Percentiles rank a stretch among this genome's conserved stretches.
Conservation (phyloP, 805 yeast genomes). For the Myxozyma mucilagina region DNA sequence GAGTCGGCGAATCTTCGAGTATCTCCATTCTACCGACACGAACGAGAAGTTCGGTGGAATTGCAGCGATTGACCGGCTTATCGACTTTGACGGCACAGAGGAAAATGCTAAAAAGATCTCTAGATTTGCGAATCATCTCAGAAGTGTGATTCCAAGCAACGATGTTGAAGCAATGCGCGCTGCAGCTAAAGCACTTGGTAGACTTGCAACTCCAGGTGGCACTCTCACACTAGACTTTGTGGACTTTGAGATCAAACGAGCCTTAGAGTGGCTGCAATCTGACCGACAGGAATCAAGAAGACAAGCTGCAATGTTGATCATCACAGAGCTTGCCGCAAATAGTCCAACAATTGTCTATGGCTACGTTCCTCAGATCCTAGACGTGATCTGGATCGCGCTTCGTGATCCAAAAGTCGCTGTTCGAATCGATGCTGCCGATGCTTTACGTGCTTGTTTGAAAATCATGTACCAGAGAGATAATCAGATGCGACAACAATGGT, state of each 20-base stretch:
- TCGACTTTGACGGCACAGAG: conserved; percentile 77
- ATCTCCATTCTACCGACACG: conserved; percentile 72
- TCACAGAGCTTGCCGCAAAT: conserved; percentile 79
- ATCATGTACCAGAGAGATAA: conserved; percentile 79
- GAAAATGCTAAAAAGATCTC: conserved; percentile 88
- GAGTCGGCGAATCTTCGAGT: conserved; percentile 81
- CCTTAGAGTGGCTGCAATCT: conserved; percentile 88
- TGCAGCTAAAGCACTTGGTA: conserved; percentile 86
- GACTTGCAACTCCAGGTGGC: conserved; percentile 85
- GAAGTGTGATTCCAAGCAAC: conserved; percentile 75
- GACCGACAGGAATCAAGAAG: conserved; percentile 70
- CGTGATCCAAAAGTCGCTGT: conserved; percentile 75
- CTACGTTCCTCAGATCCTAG: conserved; percentile 74
- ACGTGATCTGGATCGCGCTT: conserved; percentile 83
- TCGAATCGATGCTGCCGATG: conserved; percentile 79
- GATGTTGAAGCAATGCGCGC: conserved; percentile 82
- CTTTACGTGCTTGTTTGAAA: conserved; percentile 72
- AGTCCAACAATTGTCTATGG: conserved; percentile 82
- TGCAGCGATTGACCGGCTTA: conserved; percentile 82
- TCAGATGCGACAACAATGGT: conserved; percentile 72
- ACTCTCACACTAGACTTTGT: conserved; percentile 89
- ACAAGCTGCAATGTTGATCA: conserved; percentile 85
- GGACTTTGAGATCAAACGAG: conserved; percentile 84
- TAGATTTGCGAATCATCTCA: conserved; percentile 82
- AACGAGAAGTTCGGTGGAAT: conserved; percentile 84